Evolutionary conservation across 1,284 basidiomycete genomes (phyloP).

Genomic region (Cutaneotrichosporon sp.): DNA sequence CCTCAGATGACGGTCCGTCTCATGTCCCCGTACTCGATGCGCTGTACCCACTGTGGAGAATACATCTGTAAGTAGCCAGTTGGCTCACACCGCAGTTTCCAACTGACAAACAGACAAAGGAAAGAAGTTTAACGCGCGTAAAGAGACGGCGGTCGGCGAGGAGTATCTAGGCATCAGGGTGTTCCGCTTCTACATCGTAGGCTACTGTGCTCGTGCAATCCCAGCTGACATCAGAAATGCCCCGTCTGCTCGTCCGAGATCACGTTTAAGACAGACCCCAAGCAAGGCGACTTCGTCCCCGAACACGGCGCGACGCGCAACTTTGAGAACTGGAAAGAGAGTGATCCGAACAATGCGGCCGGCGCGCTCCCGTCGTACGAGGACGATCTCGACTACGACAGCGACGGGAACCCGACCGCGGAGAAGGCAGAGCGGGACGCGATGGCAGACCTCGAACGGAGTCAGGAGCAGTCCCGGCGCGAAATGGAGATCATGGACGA

Average conservation of each 20-base stretch:
- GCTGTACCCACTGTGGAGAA: slow-evolving; percentile 92
- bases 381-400: slow-evolving; percentile 53
- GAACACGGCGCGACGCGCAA: slow-evolving; percentile 93
- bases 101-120: slow-evolving; percentile 58
- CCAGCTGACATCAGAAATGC: slow-evolving; percentile 52
- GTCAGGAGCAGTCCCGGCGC: slow-evolving; percentile 82
- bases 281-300: slow-evolving; percentile 88
- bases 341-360: slow-evolving; percentile 30
- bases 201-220: slow-evolving; percentile 10
- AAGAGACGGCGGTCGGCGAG: slow-evolving; percentile 94
- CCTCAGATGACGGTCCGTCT: slow-evolving; percentile 94
- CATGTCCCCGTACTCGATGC: slow-evolving; percentile 99
- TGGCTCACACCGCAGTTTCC: background rate
- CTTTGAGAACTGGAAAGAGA: slow-evolving; percentile 60
- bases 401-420: slow-evolving; percentile 56
- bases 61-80: slow-evolving; percentile 68
- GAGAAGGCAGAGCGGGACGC: slow-evolving; percentile 61
- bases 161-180: slow-evolving; percentile 95
- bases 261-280: slow-evolving; percentile 99
- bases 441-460: slow-evolving; percentile 92
- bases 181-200: slow-evolving; percentile 50
- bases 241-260: slow-evolving; percentile 95
- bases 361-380: slow-evolving; percentile 44
- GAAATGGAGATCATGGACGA: slow-evolving; percentile 99
- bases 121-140: slow-evolving; percentile 98